Evolutionary conservation across 23 red algal genomes (phyloP), one percentile per base, ranked within the genome.

Genomic region (Chondrus crispus): DNA sequence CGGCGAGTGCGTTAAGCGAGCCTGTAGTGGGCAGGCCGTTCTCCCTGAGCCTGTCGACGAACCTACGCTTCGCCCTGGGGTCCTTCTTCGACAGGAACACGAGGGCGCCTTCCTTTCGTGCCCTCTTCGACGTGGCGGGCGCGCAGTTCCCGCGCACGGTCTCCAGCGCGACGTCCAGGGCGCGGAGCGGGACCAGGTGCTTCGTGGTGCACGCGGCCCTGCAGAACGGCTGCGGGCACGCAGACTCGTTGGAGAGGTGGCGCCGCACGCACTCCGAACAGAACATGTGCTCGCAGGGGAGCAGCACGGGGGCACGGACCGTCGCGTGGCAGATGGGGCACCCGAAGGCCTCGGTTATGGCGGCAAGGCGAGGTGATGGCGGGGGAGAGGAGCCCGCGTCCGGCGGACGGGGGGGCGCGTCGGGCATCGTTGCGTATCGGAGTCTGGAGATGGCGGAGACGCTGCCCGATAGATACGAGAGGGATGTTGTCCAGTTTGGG

Each of bases 221-320:
- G 62, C 84, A 87, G 49, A 48, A 53, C 7, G 84, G 84, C 16
- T 87, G 29, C 32, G 84, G 84, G 24, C 84, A 87, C 8, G 37
- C 33, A 19, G 84, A 87, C 36, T 43, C 16, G 5, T 46, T 62
- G 19, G 66, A 73, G 46, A 87, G 84, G 41, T 87, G 84, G 37
- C 84, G 84, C 10, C 84, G 41, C 50, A 87, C 57, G 66, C 84
- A 87, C 19, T 73, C 8, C 4, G 84, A 87, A 66, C 84, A 87
- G 84, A 87, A 87, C 4, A 87, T 10, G 66, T 87, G 84, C 36
- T 42, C 5, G 11, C 84, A 87, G 3, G 66, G 84, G 42, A 87
- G 84, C 18, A 43, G 84, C 22, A 87, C 84, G 12, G 84, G 84
- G 2, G 84, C 84, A 44, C 74, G 29, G 3, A 87, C 38, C n/a